Base-by-base conservation (phyloP, 2,329 filamentous ascomycete species). In the Pseudocercospora crystallina region DNA sequence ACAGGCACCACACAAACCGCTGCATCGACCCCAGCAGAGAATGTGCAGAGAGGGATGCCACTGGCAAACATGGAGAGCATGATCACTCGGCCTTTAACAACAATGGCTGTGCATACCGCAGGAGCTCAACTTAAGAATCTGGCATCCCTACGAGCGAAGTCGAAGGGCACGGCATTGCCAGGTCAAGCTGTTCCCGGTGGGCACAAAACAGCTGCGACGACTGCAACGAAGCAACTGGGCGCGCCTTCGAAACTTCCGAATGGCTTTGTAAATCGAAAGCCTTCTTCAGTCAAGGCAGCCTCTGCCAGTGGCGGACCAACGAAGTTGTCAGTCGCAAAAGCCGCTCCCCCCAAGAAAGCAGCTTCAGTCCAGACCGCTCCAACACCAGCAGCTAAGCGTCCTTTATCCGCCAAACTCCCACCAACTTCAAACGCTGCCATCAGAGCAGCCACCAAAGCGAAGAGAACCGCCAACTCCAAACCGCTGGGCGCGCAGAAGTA, bases 81-180 rank as follows among this genome's bases (percentile, higher is more conserved):
- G 34, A 61, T 70, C 39, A 70, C 68, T 2, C 49, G 67, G 31
- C 68, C 68, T 8, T 42, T 70, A 8, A 66, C 59, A 17, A 69
- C 67, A 1, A 46, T 68, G 30, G 67, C 66, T 1, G 52, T 69
- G 30, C 65, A 69, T n/a, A 61, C 52, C 33, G 65, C 63, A 13
- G 61, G 59, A 7, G 48, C 51, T 12, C 48, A 56, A 15, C 53
- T 66, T 10, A 56, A 61, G 31, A 61, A 64, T 20, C 59, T 62
- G 7, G 64, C 65, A 10, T 61, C 66, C 5, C 57, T 64, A 29
- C 48, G 61, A 29, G 50, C 60, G 15, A 53, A 57, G 32, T 54
- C 54, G 17, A 66, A 61, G 35, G 61, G 56, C 3, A 52, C 58
- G 31, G 64, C 58, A 13, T 45, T 62, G 31, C 58, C 61, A n/a